Conservation (phyloP, 352 stramenopile species). For the Pythium periplocum region DNA sequence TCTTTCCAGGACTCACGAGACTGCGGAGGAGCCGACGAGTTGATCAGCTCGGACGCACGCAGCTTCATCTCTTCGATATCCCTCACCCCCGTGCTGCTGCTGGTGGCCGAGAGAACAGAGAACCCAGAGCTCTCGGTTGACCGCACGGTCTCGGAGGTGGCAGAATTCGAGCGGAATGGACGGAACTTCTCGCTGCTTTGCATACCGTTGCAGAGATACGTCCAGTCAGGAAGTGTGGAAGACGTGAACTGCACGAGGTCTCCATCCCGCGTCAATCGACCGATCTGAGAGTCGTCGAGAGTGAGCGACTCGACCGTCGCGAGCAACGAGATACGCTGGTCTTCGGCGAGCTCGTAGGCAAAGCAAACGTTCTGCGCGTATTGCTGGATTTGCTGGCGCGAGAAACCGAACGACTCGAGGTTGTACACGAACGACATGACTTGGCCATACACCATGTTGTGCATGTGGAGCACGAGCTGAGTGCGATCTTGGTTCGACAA, state of each 20-base stretch:
- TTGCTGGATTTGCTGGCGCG: conserved; percentile 56
- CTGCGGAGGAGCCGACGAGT: conserved; percentile 8
- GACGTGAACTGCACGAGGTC: conserved; percentile 58
- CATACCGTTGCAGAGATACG: conserved; percentile 24
- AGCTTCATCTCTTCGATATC: conserved; percentile 66
- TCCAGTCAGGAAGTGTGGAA: conserved; percentile 60
- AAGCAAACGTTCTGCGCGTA: conserved; percentile 74
- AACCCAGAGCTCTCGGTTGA: conserved; percentile 14
- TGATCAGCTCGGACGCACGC: conserved; percentile 43
- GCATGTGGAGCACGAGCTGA: conserved; percentile 67
- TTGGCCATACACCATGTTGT: conserved; percentile 79
- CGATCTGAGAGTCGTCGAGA: conserved; percentile 12
- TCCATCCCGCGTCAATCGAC: conserved; percentile 16
- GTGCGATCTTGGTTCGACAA: conserved; percentile 43
- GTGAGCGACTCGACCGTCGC: conserved; percentile 42
- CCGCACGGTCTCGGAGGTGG: background rate
- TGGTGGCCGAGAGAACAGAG: too few relatives aligned
- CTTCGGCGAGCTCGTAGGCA: conserved; percentile 73
- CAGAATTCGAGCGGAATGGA: conserved; percentile 12
- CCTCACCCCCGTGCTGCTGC: too few relatives aligned
- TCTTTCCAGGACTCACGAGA: conserved; percentile 67
- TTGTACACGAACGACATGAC: conserved; percentile 72
- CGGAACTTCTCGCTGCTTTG: conserved; percentile 25
- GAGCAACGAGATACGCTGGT: conserved; percentile 70
- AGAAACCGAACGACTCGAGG: conserved; percentile 66